Evolutionary conservation across 768 basidiomycete species (phyloP), one percentile per base, ranked within the genome.

Genomic region (Lactarius vividus): DNA sequence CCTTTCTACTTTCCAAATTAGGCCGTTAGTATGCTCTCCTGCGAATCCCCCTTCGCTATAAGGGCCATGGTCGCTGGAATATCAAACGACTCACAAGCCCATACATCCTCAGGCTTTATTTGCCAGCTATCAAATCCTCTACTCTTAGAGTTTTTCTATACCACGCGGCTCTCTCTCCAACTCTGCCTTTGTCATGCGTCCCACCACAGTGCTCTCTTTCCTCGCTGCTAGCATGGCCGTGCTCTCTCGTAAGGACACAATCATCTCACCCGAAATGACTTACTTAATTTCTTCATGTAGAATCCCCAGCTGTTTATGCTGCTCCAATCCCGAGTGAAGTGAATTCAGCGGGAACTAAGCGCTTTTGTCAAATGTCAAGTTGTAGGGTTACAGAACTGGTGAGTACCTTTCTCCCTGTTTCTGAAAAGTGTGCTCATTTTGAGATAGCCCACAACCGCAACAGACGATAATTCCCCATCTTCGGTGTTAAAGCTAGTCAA

Each of bases 1-100:
- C 26, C 58, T 39, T 63, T 63, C 54, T 59, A 42, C 23, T 44
- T 64, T 59, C 63, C 63, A 53, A 40, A 53, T 59, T 31, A 7
- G 63, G 63, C 10, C 57, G 18, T 39, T 59, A 23, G 57, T 64
- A 53, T 59, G 23, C 46, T 33, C n/a, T 42, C 49, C n/a, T 37
- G 57, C 16, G 46, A 58, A 39, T 26, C 35, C 7, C 10, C 20
- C 20, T 18, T 26, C n/a, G 13, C 20, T 59, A 59, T 59, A 64
- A 59, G 46, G 39, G 31, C 28, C 6, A 23, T 4, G 15, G 58
- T 46, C 4, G 4, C 1, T 1, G 15, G 8, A 37, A 13, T 13
- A 11, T 37, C 20, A 23, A 23, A 0, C 26, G n/a, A n/a, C 33
- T 11, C 23, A 6, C 35, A 35, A 35, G 20, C 35, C 11, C n/a